These are phyloP conservation scores for Coniophora puteana DNA, from an alignment of 1,284 basidiomycete genomes.

Conservation along the genomic window DNA sequence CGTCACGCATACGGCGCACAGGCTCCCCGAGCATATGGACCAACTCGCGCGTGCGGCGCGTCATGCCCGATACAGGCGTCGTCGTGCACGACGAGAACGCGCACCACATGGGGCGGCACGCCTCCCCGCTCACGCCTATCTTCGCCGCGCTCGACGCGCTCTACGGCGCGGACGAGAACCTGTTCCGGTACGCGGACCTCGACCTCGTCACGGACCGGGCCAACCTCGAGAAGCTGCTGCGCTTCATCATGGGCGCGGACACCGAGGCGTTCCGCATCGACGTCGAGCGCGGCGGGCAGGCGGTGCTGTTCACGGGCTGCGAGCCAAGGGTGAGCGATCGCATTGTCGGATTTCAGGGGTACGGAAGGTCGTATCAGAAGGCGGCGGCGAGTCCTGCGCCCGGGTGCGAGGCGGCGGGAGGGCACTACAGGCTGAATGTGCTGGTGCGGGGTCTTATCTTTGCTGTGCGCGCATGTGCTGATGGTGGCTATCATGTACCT, in stretches of 20 bases:
- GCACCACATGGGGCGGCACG: constrained; percentile 25
- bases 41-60: constrained; percentile 15
- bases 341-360: constrained; percentile 19
- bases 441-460: no score
- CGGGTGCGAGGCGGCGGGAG: constrained; percentile 28
- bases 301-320: constrained; percentile 27
- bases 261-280: constrained; percentile 36
- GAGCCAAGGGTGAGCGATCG: constrained; percentile 14
- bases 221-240: constrained; percentile 32
- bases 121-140: constrained; percentile 30
- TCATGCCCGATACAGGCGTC: constrained; percentile 25
- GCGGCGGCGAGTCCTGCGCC: constrained; percentile 21
- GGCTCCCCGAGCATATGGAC: constrained; percentile 31
- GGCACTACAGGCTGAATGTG: constrained; percentile 33
- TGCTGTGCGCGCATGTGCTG: no score
- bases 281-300: constrained; percentile 26
- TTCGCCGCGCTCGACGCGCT: constrained; percentile 32
- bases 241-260: constrained; percentile 18
- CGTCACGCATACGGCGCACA: not conserved
- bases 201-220: constrained; percentile 35
- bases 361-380: constrained; percentile 29
- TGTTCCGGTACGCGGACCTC: constrained; percentile 24
- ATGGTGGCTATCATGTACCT: no score
- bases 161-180: no score
- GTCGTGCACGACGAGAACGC: constrained; percentile 29